Base-by-base conservation (phyloP, 2,329 filamentous ascomycete genomes). In the Ambrosiella cleistominuta region DNA sequence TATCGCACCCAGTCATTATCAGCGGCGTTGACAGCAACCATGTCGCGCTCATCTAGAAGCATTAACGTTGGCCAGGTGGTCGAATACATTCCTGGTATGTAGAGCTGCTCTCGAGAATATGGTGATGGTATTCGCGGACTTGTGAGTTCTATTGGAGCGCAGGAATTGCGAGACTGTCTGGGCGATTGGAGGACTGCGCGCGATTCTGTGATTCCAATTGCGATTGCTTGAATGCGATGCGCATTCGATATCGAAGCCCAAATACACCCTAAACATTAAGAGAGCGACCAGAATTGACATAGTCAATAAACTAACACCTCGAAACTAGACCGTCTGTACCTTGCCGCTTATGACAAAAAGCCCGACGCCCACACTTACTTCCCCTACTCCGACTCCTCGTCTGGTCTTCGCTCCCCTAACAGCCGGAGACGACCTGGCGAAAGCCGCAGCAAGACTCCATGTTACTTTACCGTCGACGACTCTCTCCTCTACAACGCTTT, bases 381-480 rank as follows among this genome's bases (percentile, higher is more conserved):
- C 68, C 91, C 91, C 53, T 95, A 89, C 70, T 82, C 85, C 57
- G 70, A 63, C 64, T 84, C 61, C 40, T 45, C n/a, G 7, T 47
- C 44, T 45, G 27, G 77, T 77, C 79, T 35, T 80, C 79, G 60
- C 75, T 61, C 59, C 9, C 59, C 59, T 19, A 40, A 51, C 27
- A 27, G 27, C 7, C 80, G 38, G 79, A 77, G 19, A 51, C 75
- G 80, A 15, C 75, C 74, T 66, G 64, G 61, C 63, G 66, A 55
- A n/a, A 62, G 75, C 63, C 35, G 11, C 6, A 40, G 38, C 8
- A 56, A 57, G 54, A 73, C 83, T 58, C 93, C 93, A 0, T 90
- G 87, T 68, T 98, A 97, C 74, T 98, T 98, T 71, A 91, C 88
- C 55, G 83, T 97, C 64, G 93, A 98, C 68, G 88, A 95, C 68